phyloP scores from a whole-genome alignment of 441 rosid genomes.

The Raphanus hybrid region DNA sequence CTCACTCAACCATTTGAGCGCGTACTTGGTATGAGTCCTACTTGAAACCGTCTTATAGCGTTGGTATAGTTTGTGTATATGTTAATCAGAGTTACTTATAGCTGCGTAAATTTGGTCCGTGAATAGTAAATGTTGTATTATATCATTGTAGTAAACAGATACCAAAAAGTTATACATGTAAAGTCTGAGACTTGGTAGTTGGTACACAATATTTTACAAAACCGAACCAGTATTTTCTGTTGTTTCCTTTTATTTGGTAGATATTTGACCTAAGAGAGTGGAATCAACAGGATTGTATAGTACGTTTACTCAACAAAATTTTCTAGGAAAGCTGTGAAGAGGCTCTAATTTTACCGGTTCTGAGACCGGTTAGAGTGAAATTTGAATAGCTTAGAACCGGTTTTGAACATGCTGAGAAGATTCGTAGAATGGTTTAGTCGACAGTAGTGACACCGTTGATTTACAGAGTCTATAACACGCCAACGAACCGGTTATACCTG shows the following conservation, averaged over 20 bases:
- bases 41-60: constrained; percentile 3
- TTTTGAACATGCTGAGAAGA: not conserved
- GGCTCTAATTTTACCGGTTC: not conserved
- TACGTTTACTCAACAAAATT: not conserved
- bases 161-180: constrained; percentile 42
- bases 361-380: not conserved
- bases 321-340: not conserved
- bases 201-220: constrained; percentile 2
- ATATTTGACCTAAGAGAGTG: not conserved
- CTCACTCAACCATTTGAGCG: constrained; percentile 1
- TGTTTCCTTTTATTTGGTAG: not conserved
- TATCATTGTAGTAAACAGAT: constrained; percentile 16
- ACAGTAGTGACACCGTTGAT: not conserved
- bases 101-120: constrained; percentile 11
- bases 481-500: not conserved
- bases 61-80: constrained; percentile 41
- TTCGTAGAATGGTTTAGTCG: constrained; percentile 9
- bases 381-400: constrained; percentile 16
- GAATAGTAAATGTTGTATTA: constrained; percentile 29
- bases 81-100: constrained; percentile 34
- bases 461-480: constrained; percentile 10
- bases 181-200: constrained; percentile 24
- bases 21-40: constrained; percentile 16
- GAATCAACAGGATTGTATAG: not conserved
- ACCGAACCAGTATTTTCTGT: not conserved